These are phyloP conservation scores for Nymphaea thermarum DNA, from an alignment of 164 flowering plant species.

Conservation along the genomic window DNA sequence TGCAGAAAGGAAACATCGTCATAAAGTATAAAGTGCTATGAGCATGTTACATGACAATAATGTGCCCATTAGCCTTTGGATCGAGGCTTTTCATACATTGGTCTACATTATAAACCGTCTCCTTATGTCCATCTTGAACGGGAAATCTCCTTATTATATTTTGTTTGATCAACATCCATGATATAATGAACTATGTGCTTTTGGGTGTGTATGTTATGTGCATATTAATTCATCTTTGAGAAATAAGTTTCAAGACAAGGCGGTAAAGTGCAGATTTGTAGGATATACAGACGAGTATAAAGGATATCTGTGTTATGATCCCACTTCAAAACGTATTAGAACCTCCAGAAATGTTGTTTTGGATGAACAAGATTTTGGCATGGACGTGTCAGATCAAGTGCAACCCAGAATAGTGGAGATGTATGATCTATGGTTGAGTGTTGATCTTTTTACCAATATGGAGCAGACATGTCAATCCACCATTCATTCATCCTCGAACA, in stretches of 20 bases:
- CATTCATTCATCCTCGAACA: too few relatives aligned
- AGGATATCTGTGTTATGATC: neutral
- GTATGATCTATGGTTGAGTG: neutral
- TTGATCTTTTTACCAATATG: too few relatives aligned
- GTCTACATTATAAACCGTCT: neutral
- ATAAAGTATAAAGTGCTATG: neutral
- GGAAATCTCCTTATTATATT: neutral
- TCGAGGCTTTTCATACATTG: neutral
- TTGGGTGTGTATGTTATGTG: neutral
- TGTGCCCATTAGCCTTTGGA: neutral
- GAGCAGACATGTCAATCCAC: neutral
- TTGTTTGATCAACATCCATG: neutral
- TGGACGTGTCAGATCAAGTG: neutral
- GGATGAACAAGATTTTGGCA: neutral
- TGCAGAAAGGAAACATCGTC: neutral
- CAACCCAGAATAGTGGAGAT: neutral
- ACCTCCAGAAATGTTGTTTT: neutral
- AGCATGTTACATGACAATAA: neutral
- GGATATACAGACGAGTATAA: neutral
- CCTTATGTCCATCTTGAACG: neutral
- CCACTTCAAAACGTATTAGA: neutral
- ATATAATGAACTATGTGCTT: neutral
- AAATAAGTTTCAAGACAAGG: neutral
- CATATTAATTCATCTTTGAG: neutral
- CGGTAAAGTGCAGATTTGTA: neutral